Percentiles rank a stretch among this genome's conserved stretches.
Conservation (phyloP, 2,329 filamentous ascomycete genomes). For the Aspergillus ochraceus region DNA sequence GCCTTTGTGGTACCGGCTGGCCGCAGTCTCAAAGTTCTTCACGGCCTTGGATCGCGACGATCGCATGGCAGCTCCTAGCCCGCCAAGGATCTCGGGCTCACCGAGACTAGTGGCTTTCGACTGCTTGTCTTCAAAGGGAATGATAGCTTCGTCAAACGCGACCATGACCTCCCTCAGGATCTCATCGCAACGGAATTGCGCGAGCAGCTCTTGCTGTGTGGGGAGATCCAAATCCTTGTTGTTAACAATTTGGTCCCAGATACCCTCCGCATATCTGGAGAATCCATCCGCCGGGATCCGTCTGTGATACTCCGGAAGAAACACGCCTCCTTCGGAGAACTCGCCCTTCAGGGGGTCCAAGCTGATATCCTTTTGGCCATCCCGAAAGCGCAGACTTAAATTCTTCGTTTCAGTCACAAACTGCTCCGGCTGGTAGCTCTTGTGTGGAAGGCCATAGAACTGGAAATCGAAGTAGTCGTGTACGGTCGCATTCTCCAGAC, state of each 20-base stretch:
- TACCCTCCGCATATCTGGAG: slow-evolving; percentile 84
- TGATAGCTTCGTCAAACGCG: slow-evolving; percentile 77
- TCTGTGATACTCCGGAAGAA: slow-evolving; percentile 91
- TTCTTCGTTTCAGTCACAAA: slow-evolving; percentile 79
- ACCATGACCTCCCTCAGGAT: slow-evolving; percentile 86
- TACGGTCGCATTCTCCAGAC: slow-evolving; percentile 83
- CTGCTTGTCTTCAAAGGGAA: slow-evolving; percentile 83
- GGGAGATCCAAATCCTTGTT: slow-evolving; percentile 98
- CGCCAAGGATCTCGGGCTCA: slow-evolving; percentile 68
- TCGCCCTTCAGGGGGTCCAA: slow-evolving; percentile 62
- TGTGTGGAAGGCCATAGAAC: slow-evolving; percentile 93
- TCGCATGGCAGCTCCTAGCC: slow-evolving; percentile 73
- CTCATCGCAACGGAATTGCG: slow-evolving; percentile 97
- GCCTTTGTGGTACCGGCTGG: slow-evolving; percentile 93
- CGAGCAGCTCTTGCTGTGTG: slow-evolving; percentile 93
- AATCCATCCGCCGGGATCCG: slow-evolving; percentile 97
- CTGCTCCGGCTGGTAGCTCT: slow-evolving; percentile 90
- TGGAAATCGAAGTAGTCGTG: slow-evolving; percentile 99
- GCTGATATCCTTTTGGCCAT: slow-evolving; percentile 73
- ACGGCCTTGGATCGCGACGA: slow-evolving; percentile 70
- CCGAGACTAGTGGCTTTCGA: slow-evolving; percentile 72
- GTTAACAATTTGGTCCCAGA: slow-evolving; percentile 98
- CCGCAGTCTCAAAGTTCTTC: slow-evolving; percentile 84
- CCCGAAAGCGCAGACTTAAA: slow-evolving; percentile 76
- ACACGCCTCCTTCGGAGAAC: slow-evolving; percentile 76